Conservation (phyloP, 2,329 filamentous ascomycete genomes). For the Alternaria atra region DNA sequence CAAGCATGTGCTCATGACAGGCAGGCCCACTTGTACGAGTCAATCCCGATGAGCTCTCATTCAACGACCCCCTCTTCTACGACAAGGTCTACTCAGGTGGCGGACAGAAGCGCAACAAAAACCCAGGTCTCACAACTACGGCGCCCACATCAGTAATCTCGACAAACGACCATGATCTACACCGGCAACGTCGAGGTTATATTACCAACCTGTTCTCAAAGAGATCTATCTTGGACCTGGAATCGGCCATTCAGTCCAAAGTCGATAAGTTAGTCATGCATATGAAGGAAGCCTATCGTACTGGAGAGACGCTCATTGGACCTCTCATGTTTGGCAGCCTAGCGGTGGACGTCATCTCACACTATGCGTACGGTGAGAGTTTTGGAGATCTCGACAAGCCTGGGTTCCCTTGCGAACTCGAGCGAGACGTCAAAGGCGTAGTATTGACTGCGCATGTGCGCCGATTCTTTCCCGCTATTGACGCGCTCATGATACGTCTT, state of each 20-base stretch:
- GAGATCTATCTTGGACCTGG: constrained; percentile 23
- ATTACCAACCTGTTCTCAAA: constrained; percentile 41
- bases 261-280: constrained; percentile 12
- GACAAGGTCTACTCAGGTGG: background rate
- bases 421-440: background rate
- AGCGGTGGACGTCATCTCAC: constrained; percentile 17
- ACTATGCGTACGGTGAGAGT: constrained; percentile 14
- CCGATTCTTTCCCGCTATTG: constrained; percentile 2
- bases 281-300: constrained; percentile 6
- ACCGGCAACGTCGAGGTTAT: constrained; percentile 32
- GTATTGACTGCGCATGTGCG: constrained; percentile 1
- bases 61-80: constrained; percentile 18
- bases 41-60: constrained; percentile 17
- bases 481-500: background rate
- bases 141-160: background rate
- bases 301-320: constrained; percentile 3
- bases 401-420: constrained; percentile 9
- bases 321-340: constrained; percentile 15
- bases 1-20: background rate
- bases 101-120: constrained; percentile 7
- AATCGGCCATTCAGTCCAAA: constrained; percentile 28
- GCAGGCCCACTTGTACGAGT: constrained; percentile 26
- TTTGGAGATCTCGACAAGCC: constrained; percentile 11
- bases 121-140: background rate
- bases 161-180: constrained; percentile 30